Evolutionary conservation across 441 rosid species (phyloP).

Genomic region (Syzygium syzygioides): DNA sequence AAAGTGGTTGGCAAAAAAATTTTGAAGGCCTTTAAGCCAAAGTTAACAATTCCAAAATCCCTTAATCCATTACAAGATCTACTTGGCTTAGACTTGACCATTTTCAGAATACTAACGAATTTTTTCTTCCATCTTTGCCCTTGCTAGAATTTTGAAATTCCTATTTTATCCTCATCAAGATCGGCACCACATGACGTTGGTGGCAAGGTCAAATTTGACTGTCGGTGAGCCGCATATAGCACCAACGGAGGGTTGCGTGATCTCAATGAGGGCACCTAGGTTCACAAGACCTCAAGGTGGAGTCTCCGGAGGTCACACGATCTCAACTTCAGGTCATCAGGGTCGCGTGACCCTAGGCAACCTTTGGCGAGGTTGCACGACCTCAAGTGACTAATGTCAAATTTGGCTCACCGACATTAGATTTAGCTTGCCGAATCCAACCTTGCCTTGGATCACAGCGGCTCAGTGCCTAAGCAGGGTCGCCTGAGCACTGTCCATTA

Average conservation of each 20-base stretch:
- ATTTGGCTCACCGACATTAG: fast-evolving
- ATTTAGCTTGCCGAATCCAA: fast-evolving
- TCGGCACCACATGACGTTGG: not conserved
- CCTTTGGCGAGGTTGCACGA: not conserved
- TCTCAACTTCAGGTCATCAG: not conserved
- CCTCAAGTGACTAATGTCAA: not conserved
- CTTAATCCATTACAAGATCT: not conserved
- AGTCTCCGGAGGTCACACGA: not conserved
- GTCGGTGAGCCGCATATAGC: not conserved
- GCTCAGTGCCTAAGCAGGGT: fast-evolving
- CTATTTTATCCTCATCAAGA: not conserved
- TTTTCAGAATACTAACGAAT: not conserved
- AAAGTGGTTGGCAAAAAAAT: not conserved
- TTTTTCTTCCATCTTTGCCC: not conserved
- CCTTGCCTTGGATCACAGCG: fast-evolving
- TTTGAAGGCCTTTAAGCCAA: not conserved
- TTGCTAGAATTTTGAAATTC: not conserved
- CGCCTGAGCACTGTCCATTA: fast-evolving
- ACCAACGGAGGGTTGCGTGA: not conserved
- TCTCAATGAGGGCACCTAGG: too few species aligned
- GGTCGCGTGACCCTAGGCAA: not conserved
- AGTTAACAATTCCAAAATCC: not conserved
- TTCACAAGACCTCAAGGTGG: not conserved
- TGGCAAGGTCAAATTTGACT: not conserved
- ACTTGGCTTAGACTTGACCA: not conserved